Conservation (phyloP, 164 flowering plant species). For the Tinospora cordifolia region DNA sequence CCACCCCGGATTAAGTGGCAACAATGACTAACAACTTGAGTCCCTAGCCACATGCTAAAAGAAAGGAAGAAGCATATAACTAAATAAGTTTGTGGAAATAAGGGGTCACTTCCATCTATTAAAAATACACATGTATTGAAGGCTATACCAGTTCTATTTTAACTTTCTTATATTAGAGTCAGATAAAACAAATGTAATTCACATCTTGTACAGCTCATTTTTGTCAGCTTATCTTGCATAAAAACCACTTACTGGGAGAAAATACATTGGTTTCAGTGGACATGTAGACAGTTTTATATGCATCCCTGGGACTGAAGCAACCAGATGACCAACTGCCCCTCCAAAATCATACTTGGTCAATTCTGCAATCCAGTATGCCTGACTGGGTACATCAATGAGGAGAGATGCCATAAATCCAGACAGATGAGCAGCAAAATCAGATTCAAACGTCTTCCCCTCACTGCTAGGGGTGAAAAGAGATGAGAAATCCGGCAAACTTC, state of each 20-base stretch:
- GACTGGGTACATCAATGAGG: constrained; percentile 58
- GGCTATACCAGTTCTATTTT: neutral
- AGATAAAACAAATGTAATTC: neutral
- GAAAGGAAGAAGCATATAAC: too few relatives aligned
- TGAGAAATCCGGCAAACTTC: constrained; percentile 38
- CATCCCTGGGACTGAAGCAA: constrained; percentile 81
- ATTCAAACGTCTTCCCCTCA: constrained; percentile 23
- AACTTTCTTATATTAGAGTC: neutral
- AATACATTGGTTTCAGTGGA: constrained; percentile 22
- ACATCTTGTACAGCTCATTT: neutral
- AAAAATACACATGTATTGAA: too few relatives aligned
- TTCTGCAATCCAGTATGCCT: constrained; percentile 70
- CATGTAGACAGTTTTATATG: constrained; percentile 31
- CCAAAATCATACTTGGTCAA: constrained; percentile 67
- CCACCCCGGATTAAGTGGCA: too few relatives aligned
- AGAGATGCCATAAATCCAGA: constrained; percentile 81
- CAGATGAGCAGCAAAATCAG: constrained; percentile 85
- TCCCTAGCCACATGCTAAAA: too few relatives aligned
- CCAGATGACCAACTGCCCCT: constrained; percentile 53
- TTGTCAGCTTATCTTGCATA: neutral
- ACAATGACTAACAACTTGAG: too few relatives aligned
- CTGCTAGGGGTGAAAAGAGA: constrained; percentile 45
- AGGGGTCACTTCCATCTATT: too few relatives aligned
- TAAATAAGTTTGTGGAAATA: too few relatives aligned
- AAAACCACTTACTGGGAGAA: constrained; percentile 32